Evolutionary conservation across 2,329 filamentous ascomycete genomes (phyloP).

Genomic region (Raffaelea ambrosiae): DNA sequence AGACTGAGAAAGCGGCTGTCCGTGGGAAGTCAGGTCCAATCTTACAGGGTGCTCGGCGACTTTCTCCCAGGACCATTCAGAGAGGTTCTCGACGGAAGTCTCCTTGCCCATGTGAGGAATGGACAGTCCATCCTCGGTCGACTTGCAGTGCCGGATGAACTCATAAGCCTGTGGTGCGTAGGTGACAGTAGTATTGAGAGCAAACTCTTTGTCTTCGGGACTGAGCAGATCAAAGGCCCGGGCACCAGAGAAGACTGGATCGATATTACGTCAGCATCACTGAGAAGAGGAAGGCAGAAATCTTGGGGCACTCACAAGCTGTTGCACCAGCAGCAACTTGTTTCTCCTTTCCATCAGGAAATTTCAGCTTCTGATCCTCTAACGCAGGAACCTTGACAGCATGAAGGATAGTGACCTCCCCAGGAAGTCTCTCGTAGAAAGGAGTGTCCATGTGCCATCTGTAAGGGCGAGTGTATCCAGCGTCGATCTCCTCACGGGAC

Average conservation of each 20-base stretch:
- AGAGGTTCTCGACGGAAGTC: constrained; percentile 1
- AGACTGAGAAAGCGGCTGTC: no score
- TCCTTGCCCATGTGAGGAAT: constrained; percentile 9
- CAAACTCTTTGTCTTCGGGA: constrained; percentile 10
- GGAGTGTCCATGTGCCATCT: constrained; percentile 76
- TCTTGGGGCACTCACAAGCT: constrained; percentile 3
- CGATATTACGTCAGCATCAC: not conserved
- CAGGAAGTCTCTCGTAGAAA: constrained; percentile 63
- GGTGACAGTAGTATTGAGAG: constrained; percentile 9
- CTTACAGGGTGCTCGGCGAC: constrained; percentile 23
- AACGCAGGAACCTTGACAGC: constrained; percentile 59
- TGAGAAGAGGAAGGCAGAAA: not conserved
- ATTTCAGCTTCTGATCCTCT: constrained; percentile 8
- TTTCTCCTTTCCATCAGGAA: constrained; percentile 8
- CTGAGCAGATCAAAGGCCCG: constrained; percentile 10
- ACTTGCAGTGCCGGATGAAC: constrained; percentile 35
- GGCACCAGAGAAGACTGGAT: constrained; percentile 9
- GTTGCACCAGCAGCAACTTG: constrained; percentile 10
- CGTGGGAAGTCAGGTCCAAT: no score
- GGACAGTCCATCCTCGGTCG: constrained; percentile 9
- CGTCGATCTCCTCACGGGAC: constrained; percentile 27
- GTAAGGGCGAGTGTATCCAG: constrained; percentile 49
- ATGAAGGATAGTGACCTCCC: constrained; percentile 61
- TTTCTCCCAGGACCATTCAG: constrained; percentile 10
- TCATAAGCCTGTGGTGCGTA: constrained; percentile 12